Base-by-base conservation (phyloP, 352 stramenopile genomes). In the Phytophthora tubulina region DNA sequence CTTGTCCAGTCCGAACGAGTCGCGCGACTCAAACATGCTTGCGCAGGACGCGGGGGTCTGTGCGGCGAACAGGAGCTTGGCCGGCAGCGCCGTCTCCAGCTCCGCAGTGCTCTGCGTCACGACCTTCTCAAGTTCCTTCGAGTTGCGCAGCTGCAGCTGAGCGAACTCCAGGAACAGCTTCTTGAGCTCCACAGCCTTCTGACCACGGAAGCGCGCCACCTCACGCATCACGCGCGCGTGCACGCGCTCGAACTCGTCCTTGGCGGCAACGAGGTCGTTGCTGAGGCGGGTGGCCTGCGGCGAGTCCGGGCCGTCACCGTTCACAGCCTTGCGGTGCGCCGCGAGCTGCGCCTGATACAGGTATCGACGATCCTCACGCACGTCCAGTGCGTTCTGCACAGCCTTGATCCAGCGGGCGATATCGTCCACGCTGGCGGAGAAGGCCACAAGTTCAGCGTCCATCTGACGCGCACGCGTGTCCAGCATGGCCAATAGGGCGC, bases 291-390 rank as follows among this genome's bases (percentile, higher is more conserved):
- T 63, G 44, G 63, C 78, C 10, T 69, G 72, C 15, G 64, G 62
- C 6, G 70, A 82, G 60, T 84, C 70, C 11, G 67, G 63, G 32
- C 72, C 76, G 44, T 72, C 58, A 32, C 71, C 64, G 32, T 73
- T 72, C 46, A 75, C 75, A 0, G 50, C 63, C 35, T 69, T 75
- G 31, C 73, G 77, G 58, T 75, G 70, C 3, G 85, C 85, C 1
- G 85, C 84, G 27, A 96, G 70, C 66, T 93, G 88, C 42, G 88
- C 86, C 58, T 94, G 88, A 71, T 94, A 94, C 61, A 86, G 72
- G 56, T 88, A 89, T 2, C 88, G 86, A 1, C 88, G 88, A 74
- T 96, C 88, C 42, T 96, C 86, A 15, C 88, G 88, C 31, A 94
- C 86, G 13, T 88, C 81, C 31, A 96, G 65, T 6, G 86, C 88